Evolutionary conservation across 1,139 yeast species (phyloP).

Genomic region (Hyphopichia burtonii): DNA sequence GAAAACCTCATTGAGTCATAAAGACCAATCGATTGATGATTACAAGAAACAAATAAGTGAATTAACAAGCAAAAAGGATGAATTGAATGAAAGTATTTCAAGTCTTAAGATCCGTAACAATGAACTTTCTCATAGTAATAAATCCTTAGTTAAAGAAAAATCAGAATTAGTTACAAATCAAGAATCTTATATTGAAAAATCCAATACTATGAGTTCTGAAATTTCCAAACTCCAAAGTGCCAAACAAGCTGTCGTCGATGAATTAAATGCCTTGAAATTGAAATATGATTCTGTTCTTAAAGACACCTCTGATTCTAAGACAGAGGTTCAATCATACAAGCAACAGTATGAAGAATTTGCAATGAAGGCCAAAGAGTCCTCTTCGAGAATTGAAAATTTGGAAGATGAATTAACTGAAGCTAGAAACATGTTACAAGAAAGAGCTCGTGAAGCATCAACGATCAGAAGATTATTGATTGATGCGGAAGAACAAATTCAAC

Average conservation of each 20-base stretch:
- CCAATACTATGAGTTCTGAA: constrained; percentile 31
- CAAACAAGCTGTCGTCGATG: constrained; percentile 50
- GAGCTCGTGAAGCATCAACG: constrained; percentile 74
- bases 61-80: constrained; percentile 35
- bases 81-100: constrained; percentile 36
- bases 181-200: constrained; percentile 36
- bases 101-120: constrained; percentile 44
- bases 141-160: constrained; percentile 34
- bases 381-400: constrained; percentile 58
- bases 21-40: constrained; percentile 50
- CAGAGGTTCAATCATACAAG: constrained; percentile 57
- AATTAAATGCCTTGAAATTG: constrained; percentile 50
- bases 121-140: constrained; percentile 39
- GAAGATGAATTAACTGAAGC: constrained; percentile 82
- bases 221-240: constrained; percentile 45
- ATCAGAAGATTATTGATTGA: constrained; percentile 70
- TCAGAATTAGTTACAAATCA: constrained; percentile 38
- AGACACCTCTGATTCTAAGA: constrained; percentile 47
- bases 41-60: constrained; percentile 37
- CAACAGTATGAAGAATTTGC: constrained; percentile 78
- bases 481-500: constrained; percentile 57
- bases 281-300: constrained; percentile 50
- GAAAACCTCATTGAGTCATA: constrained; percentile 39
- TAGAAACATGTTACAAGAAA: constrained; percentile 69
- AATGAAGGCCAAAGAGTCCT: constrained; percentile 66